Conservation (phyloP, 2,329 filamentous ascomycete genomes). For the Fusarium nisikadoi region DNA sequence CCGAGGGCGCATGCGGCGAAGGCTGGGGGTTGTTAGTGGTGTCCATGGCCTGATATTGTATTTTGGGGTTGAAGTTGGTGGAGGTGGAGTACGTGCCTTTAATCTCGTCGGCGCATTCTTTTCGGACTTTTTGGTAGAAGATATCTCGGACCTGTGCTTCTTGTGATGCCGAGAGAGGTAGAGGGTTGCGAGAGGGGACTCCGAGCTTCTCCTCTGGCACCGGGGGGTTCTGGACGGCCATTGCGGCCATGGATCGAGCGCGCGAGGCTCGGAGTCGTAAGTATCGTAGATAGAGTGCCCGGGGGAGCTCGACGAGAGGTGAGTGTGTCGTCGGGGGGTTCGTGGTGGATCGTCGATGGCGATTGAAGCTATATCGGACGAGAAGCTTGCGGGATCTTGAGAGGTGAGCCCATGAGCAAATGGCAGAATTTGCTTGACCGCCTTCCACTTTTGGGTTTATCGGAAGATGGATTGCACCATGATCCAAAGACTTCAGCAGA, state of each 20-base stretch:
- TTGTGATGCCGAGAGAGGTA: conserved; percentile 84
- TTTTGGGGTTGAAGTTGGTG: not conserved
- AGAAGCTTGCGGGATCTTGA: conserved; percentile 39
- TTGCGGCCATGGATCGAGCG: conserved; percentile 45
- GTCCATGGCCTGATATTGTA: conserved; percentile 10
- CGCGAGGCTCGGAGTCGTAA: conserved; percentile 8
- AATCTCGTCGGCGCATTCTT: conserved; percentile 80
- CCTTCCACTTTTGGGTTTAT: conserved; percentile 21
- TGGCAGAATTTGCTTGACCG: conserved; percentile 38
- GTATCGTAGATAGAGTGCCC: not conserved
- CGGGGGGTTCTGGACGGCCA: conserved; percentile 50
- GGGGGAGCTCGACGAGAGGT: not conserved
- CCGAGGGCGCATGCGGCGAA: conserved; percentile 91
- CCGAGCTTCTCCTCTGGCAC: conserved; percentile 50
- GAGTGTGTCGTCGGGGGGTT: not conserved
- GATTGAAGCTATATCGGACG: conserved; percentile 35
- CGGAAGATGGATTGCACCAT: conserved; percentile 2
- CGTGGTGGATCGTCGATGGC: conserved; percentile 7
- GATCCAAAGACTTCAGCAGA: not conserved
- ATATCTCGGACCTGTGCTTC: conserved; percentile 84
- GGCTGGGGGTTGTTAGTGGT: conserved; percentile 60
- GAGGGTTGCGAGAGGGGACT: conserved; percentile 77
- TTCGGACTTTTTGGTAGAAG: conserved; percentile 82
- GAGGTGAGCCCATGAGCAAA: conserved; percentile 41
- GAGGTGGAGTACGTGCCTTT: conserved; percentile 64